Evolutionary conservation across 371 early-diverging fungal genomes (phyloP).

Genomic region (Homolaphlyctis polyrhiza): DNA sequence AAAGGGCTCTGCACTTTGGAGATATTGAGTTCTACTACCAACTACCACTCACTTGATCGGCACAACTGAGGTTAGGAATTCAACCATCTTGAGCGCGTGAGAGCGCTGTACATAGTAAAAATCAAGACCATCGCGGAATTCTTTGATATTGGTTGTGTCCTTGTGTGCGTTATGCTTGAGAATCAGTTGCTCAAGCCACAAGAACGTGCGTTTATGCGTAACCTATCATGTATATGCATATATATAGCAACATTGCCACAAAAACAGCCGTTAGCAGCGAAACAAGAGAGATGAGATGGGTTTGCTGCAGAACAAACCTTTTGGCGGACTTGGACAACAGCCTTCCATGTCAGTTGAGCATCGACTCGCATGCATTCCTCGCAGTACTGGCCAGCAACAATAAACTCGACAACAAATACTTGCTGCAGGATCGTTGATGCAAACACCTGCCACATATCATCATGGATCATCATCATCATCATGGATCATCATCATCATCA

Average conservation of each 20-base stretch:
- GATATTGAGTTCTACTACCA: too few relatives aligned
- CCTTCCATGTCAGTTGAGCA: conserved; percentile 99
- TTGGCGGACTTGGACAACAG: conserved; percentile 98
- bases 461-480: neutral
- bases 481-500: too few relatives aligned
- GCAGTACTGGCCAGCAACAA: conserved; percentile 93
- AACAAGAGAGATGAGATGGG: neutral
- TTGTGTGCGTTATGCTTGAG: conserved; percentile 96
- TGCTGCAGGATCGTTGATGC: conserved; percentile 93
- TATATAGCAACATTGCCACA: too few relatives aligned
- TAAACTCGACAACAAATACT: conserved; percentile 92
- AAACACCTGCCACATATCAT: conserved; percentile 58
- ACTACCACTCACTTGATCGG: conserved; percentile 57
- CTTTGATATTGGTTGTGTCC: conserved; percentile 97
- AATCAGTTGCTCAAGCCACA: conserved; percentile 97
- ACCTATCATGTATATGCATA: conserved; percentile 16
- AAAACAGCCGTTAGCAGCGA: too few relatives aligned
- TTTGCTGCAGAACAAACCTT: conserved; percentile 57
- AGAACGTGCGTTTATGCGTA: conserved; percentile 93
- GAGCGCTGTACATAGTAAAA: conserved; percentile 92
- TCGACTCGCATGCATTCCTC: conserved; percentile 96
- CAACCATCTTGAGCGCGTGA: conserved; percentile 95
- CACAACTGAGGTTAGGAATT: conserved; percentile 86
- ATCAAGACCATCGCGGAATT: conserved; percentile 96
- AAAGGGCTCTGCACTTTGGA: too few relatives aligned